Conservation (phyloP, 306 rosid species). For the Sechiopsis laciniata region DNA sequence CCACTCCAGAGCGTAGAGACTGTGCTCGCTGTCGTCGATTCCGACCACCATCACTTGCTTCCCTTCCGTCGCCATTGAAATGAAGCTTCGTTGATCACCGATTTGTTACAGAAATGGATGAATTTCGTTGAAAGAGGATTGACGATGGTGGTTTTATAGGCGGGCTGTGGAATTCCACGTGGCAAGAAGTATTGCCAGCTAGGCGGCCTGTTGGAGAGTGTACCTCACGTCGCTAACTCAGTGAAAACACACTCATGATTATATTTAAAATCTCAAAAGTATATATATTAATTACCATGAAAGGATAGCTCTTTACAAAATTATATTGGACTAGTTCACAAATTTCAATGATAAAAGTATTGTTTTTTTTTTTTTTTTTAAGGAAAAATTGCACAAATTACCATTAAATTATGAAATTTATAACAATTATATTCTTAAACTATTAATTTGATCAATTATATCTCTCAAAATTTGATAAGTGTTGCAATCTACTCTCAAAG, state of each 20-base stretch:
- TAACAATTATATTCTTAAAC: too few relatives aligned
- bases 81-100: background rate
- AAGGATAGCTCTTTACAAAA: too few relatives aligned
- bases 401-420: too few relatives aligned
- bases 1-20: conserved; percentile 45
- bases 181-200: background rate
- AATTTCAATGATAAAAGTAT: too few relatives aligned
- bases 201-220: background rate
- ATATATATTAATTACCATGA: too few relatives aligned
- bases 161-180: background rate
- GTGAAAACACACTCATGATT: background rate
- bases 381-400: too few relatives aligned
- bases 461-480: too few relatives aligned
- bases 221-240: background rate
- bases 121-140: background rate
- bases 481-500: too few relatives aligned
- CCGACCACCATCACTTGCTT: conserved; percentile 65
- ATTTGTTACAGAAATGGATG: background rate
- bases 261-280: too few relatives aligned
- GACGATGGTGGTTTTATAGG: background rate
- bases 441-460: too few relatives aligned
- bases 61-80: conserved; percentile 29
- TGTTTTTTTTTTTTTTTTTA: too few relatives aligned
- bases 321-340: too few relatives aligned
- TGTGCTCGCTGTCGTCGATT: conserved; percentile 57